Percentiles rank a stretch among this genome's conserved stretches.
phyloP scores from a whole-genome alignment of 2,329 filamentous ascomycete genomes.

The Cladosporium sp. region DNA sequence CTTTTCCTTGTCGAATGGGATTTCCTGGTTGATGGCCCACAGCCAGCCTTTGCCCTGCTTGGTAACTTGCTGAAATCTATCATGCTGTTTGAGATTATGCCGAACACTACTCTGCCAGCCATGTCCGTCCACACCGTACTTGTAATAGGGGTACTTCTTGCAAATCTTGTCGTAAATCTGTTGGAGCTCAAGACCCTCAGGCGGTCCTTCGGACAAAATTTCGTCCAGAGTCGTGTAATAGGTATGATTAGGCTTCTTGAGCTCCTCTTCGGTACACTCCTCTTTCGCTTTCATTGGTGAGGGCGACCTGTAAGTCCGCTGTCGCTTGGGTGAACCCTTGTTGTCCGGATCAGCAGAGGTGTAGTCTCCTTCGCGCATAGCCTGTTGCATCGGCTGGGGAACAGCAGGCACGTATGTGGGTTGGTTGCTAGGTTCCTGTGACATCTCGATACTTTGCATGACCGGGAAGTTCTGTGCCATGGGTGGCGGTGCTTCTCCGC shows the following conservation, averaged over 20 bases:
- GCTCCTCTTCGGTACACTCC: slow-evolving; percentile 71
- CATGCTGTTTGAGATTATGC: slow-evolving; percentile 61
- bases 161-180: slow-evolving; percentile 66
- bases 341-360: slow-evolving; percentile 4
- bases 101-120: slow-evolving; percentile 69
- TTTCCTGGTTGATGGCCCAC: slow-evolving; percentile 61
- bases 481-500: slow-evolving; percentile 30
- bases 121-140: slow-evolving; percentile 58
- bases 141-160: slow-evolving; percentile 64
- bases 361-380: slow-evolving; percentile 13
- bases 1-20: slow-evolving; percentile 60
- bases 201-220: slow-evolving; percentile 57
- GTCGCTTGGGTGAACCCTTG: slow-evolving; percentile 39
- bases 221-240: slow-evolving; percentile 66
- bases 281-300: slow-evolving; percentile 63
- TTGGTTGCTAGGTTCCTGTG: neutral
- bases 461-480: slow-evolving; percentile 31
- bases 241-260: slow-evolving; percentile 66
- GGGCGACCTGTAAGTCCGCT: slow-evolving; percentile 56
- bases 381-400: slow-evolving; percentile 6
- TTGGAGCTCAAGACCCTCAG: slow-evolving; percentile 61
- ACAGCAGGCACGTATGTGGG: slow-evolving; percentile 16
- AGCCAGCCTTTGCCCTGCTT: slow-evolving; percentile 63
- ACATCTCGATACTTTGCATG: slow-evolving; percentile 31
- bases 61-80: slow-evolving; percentile 62